Base-by-base conservation (phyloP, 192 early-diverging fungal genomes). In the Coemansia sp. region DNA sequence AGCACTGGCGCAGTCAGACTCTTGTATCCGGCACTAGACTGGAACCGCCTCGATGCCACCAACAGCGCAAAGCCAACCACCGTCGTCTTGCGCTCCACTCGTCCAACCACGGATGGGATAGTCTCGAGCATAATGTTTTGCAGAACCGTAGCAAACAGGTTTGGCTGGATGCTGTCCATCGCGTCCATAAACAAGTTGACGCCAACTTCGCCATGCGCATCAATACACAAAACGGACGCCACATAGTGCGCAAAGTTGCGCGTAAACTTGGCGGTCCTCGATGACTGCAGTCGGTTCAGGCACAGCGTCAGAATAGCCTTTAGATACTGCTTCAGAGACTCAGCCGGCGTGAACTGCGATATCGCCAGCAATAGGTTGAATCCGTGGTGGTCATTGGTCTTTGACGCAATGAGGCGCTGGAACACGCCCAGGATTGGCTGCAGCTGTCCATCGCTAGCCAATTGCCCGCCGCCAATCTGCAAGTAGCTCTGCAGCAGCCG, bases 401-500 rank as follows among this genome's bases (percentile, higher is more conserved):
- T 89, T 18, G 94, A 95, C 15, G 91, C 86, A 22, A 98, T 85
- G 55, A 99, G 83, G 64, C 95, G 97, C 76, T 97, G 95, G 80
- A 92, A 97, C 9, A 99, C 91, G 46, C 98, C 98, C 43, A 99
- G 87, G 31, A 98, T 88, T 18, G 93, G 88, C 61, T 89, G 87
- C 63, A 99, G 72, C 47, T 93, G 89, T 42, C 90, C 89, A 31
- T 86, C 84, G 24, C 86, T 84, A 6, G 93, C 85, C 65, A 98
- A 88, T 59, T 88, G 83, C 34, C 71, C 78, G 3, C 91, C 86
- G 33, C 92, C 93, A 51, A 92, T 89, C 43, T 87, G 79, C 71
- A 99, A 75, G 77, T 94, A 98, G 46, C 96, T 89, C 73, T 93
- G 91, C 60, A 99, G 76, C 51, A 98, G 85, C 40, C 90, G 87